Evolutionary conservation across 2,329 filamentous ascomycete genomes (phyloP).

Genomic region (Cladosporium sp.): DNA sequence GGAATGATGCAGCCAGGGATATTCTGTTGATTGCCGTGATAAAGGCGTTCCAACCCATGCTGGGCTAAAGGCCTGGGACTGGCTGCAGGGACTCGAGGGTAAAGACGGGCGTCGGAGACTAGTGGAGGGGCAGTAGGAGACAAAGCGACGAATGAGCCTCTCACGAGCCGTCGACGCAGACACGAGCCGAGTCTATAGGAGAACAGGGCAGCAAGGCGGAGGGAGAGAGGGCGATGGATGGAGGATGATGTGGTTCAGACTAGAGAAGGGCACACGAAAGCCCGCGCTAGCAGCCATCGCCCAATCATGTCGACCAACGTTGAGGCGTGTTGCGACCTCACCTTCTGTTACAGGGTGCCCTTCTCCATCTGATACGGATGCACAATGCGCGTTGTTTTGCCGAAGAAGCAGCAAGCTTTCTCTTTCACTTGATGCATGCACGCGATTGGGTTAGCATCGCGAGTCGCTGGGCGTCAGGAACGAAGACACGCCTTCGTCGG

Average conservation of each 20-base stretch:
- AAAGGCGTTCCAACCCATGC: neutral
- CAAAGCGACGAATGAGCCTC: conserved; percentile 4
- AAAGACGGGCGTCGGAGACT: neutral
- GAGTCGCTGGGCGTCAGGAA: neutral
- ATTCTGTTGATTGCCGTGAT: neutral
- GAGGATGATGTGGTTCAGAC: neutral
- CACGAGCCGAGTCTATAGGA: conserved; percentile 11
- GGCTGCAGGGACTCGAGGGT: neutral
- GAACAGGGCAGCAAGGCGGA: neutral
- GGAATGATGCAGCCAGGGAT: neutral
- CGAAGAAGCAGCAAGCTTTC: conserved; percentile 7
- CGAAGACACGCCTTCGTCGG: too few species aligned
- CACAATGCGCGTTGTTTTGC: neutral
- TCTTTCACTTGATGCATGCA: neutral
- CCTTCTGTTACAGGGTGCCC: neutral
- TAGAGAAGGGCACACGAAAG: neutral
- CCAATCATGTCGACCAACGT: neutral
- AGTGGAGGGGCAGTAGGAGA: neutral
- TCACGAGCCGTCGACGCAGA: conserved; percentile 7
- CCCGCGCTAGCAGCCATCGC: neutral
- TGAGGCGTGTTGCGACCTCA: conserved; percentile 4
- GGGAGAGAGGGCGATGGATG: neutral
- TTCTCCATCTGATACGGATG: too few species aligned
- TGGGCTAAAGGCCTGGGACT: neutral
- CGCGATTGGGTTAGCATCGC: neutral